Evolutionary conservation across 2,329 filamentous ascomycete genomes (phyloP).

Genomic region (Teratosphaeria destructans): DNA sequence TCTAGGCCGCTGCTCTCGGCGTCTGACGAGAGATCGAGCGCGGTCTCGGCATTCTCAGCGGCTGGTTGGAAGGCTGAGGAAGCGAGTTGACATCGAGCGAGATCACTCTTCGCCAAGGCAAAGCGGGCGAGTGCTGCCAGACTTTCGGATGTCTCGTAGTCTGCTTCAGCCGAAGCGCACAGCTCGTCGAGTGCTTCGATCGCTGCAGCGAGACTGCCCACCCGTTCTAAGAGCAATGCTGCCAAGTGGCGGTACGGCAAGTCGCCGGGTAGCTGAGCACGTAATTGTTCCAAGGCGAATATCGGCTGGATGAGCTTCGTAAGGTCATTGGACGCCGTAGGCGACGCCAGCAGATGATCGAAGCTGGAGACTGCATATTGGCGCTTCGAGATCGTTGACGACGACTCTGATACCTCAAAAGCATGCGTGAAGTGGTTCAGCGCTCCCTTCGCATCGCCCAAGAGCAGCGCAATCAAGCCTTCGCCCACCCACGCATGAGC

Average conservation of each 20-base stretch:
- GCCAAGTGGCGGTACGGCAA: slow-evolving; percentile 66
- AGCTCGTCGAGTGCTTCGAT: slow-evolving; percentile 55
- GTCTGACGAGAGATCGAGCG: slow-evolving; percentile 67
- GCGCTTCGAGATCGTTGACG: slow-evolving; percentile 59
- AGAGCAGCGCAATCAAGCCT: slow-evolving; percentile 69
- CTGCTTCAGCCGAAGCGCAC: slow-evolving; percentile 60
- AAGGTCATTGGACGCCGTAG: slow-evolving; percentile 43
- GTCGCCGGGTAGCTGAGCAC: slow-evolving; percentile 59
- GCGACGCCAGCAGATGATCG: slow-evolving; percentile 59
- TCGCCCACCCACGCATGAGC: slow-evolving; percentile 91
- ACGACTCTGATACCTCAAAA: slow-evolving; percentile 79
- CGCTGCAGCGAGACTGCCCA: slow-evolving; percentile 55
- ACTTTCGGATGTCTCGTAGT: slow-evolving; percentile 79
- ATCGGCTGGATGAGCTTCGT: slow-evolving; percentile 67
- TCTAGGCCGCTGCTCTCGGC: slow-evolving; percentile 54
- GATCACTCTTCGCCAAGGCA: slow-evolving; percentile 73
- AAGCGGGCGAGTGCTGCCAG: slow-evolving; percentile 61
- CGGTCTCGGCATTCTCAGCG: slow-evolving; percentile 68
- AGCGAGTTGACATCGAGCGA: slow-evolving; percentile 74
- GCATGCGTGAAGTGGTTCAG: slow-evolving; percentile 83
- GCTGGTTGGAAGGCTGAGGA: slow-evolving; percentile 55
- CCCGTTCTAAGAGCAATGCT: slow-evolving; percentile 72
- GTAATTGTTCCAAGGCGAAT: slow-evolving; percentile 77
- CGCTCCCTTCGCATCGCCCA: slow-evolving; percentile 66
- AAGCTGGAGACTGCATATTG: slow-evolving; percentile 76